Evolutionary conservation across 306 rosid genomes (phyloP).

Genomic region (Quercus mongolica): DNA sequence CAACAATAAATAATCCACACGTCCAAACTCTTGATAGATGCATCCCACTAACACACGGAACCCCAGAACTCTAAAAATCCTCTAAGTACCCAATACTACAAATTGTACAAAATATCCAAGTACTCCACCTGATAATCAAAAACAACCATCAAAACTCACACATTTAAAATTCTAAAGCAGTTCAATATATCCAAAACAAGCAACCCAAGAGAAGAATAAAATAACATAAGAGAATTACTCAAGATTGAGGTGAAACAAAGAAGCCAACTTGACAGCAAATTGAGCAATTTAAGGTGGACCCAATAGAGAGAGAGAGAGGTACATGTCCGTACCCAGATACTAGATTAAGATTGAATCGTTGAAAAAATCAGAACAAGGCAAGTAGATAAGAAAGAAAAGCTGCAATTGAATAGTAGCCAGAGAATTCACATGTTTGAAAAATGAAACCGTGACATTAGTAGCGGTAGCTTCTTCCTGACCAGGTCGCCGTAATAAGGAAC

Average conservation of each 20-base stretch:
- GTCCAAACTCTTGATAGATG: conserved; percentile 40
- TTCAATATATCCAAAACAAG: not conserved
- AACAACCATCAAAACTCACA: not conserved
- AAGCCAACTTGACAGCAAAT: not conserved
- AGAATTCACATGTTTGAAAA: no score
- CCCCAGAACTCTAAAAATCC: conserved; percentile 24
- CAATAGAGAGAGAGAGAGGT: not conserved
- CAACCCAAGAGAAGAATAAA: not conserved
- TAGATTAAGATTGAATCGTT: no score
- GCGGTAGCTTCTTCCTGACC: no score
- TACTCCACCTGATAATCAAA: conserved; percentile 34
- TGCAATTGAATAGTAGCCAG: no score
- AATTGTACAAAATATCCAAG: not conserved
- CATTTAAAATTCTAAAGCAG: not conserved
- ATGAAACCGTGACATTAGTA: no score
- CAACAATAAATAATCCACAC: conserved; percentile 28
- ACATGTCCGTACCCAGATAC: no score
- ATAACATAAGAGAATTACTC: not conserved
- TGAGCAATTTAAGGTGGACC: no score
- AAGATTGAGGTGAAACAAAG: not conserved
- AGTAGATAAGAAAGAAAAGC: no score
- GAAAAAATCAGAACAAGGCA: no score
- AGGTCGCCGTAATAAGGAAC: not conserved
- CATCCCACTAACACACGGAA: conserved; percentile 39
- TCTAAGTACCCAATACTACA: conserved; percentile 15